Percentiles rank a stretch among this genome's conserved stretches.
These are phyloP conservation scores for Pleurotus eryngii DNA, from an alignment of 768 basidiomycete genomes.

Conservation along the genomic window DNA sequence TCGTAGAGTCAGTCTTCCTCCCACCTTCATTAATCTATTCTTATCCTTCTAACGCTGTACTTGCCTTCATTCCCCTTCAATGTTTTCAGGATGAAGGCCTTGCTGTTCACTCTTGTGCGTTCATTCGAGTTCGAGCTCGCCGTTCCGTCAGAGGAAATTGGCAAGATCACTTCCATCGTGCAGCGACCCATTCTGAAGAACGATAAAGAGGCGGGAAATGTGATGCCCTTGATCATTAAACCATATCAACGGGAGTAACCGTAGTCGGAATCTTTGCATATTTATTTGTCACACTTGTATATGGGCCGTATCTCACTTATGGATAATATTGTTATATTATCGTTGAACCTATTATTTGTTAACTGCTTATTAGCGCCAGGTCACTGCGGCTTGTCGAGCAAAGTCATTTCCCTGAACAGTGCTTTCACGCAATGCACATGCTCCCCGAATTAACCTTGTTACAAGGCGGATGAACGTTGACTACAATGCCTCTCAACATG, in stretches of 20 bases:
- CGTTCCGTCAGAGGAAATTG: constrained; percentile 26
- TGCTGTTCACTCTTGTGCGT: constrained; percentile 38
- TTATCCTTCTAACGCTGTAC: neutral
- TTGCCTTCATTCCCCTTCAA: neutral
- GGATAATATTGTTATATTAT: no score
- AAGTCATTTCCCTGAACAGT: no score
- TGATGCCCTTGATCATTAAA: constrained; percentile 1
- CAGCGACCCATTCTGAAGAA: neutral
- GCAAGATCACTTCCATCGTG: neutral
- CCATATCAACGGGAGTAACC: neutral
- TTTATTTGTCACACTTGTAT: no score
- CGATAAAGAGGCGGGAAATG: constrained; percentile 1
- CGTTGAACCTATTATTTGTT: no score
- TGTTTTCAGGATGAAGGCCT: constrained; percentile 31
- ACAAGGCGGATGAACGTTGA: no score
- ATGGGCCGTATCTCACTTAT: no score
- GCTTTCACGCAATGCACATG: no score
- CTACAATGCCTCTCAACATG: no score
- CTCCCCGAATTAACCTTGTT: no score
- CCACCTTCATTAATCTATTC: neutral
- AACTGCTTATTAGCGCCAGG: no score
- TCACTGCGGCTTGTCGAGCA: no score
- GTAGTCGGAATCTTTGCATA: no score
- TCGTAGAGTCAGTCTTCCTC: constrained; percentile 45
- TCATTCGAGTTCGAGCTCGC: constrained; percentile 50